phyloP scores from a whole-genome alignment of 345 rosid species.

The Linum usitatissimum region DNA sequence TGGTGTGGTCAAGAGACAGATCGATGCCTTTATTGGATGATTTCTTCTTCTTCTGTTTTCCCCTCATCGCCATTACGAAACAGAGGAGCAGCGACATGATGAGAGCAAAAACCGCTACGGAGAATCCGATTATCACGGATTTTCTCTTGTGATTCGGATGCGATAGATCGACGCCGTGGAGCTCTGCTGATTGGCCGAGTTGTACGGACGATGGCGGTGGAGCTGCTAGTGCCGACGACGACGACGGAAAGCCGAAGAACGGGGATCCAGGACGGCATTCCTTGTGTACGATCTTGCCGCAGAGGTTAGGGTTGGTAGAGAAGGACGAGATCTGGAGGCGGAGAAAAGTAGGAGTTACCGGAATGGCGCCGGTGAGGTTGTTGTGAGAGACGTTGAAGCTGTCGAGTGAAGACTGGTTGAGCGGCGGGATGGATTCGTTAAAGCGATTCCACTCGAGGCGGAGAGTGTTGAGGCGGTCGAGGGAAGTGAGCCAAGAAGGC shows the following conservation, averaged over 20 bases:
- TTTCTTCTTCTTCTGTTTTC: constrained; percentile 28
- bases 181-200: constrained; percentile 41
- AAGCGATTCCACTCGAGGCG: constrained; percentile 57
- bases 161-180: constrained; percentile 31
- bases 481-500: constrained; percentile 30
- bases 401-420: constrained; percentile 66
- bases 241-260: constrained; percentile 43
- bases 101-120: constrained; percentile 36
- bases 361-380: constrained; percentile 60
- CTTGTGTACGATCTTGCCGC: constrained; percentile 80
- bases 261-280: constrained; percentile 55
- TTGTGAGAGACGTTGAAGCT: constrained; percentile 61
- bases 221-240: constrained; percentile 18
- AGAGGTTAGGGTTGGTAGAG: constrained; percentile 54
- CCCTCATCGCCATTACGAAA: constrained; percentile 34
- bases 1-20: constrained; percentile 27
- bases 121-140: constrained; percentile 41
- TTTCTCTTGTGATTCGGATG: constrained; percentile 31
- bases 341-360: constrained; percentile 43
- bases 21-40: constrained; percentile 22
- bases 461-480: constrained; percentile 43
- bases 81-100: constrained; percentile 44
- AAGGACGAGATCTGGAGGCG: constrained; percentile 56
- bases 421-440: constrained; percentile 50
- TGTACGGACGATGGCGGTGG: constrained; percentile 33